Base-by-base conservation (phyloP, 306 rosid genomes). In the Cicer judaicum region DNA sequence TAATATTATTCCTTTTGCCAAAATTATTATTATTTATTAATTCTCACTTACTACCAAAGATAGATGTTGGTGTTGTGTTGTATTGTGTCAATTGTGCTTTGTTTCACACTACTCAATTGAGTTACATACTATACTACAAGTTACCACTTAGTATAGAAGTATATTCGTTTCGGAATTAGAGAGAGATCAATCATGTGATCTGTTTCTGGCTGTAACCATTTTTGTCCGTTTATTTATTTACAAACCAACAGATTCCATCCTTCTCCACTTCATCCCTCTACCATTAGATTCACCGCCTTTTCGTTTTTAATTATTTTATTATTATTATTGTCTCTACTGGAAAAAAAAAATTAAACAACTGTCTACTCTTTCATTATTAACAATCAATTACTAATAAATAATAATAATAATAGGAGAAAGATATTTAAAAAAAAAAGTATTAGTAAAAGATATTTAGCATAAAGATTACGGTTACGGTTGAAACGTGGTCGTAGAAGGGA, bases 141-240 rank as follows among this genome's bases (percentile, higher is more conserved):
- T 24, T 24, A 24, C 34, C 34, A 29, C 36, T 29, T 29, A 29
- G 36, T 29, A 29, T 29, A 29, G 0, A 4, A 29, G 36, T 29
- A 29, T 29, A 29, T 29, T 29, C 5, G 36, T 29, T 29, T 29
- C 5, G 36, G 36, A 29, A 29, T 29, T 29, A 29, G 36, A 29
- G 60, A 16, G 60, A 16, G 34, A 16, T 8, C 0, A 24, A 49
- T 4, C 60, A 18, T 54, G 16, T 43, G 74, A 57, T 46, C 81
- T 77, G 81, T 61, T 53, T 16, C 6, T 46, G 1, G 80, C 74
- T 77, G 75, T 52, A 77, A 24, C 60, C 12, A 8, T 46, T 68
- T 38, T 77, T 77, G 81, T 77, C 81, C 54, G 5, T 53, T 5
- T 3, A 4, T n/a, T 8, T 10, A 19, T 4, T 8, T 3, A 24